phyloP scores from a whole-genome alignment of 2,329 filamentous ascomycete genomes.

The Pseudogymnoascus verrucosus region DNA sequence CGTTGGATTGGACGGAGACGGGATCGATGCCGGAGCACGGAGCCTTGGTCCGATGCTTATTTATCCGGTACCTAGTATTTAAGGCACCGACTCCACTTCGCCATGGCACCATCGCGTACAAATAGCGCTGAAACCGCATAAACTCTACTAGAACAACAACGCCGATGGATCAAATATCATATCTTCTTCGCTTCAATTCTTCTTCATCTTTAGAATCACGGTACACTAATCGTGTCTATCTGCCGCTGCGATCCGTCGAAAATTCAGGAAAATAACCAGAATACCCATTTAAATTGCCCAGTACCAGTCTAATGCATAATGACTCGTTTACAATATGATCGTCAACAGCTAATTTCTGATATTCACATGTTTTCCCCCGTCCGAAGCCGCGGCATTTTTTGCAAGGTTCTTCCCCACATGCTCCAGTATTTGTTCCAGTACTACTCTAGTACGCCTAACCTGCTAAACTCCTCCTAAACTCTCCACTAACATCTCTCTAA shows the following conservation, averaged over 20 bases:
- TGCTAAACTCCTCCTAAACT: neutral
- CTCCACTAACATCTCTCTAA: neutral
- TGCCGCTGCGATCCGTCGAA: neutral
- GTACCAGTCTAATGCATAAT: neutral
- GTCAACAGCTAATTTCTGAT: neutral
- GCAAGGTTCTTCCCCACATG: conserved; percentile 8
- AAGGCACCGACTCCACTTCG: neutral
- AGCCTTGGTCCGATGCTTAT: neutral
- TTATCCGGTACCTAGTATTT: neutral
- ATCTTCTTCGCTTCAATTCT: neutral
- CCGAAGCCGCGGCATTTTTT: conserved; percentile 1
- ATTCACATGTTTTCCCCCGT: conserved; percentile 1
- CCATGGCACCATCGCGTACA: neutral
- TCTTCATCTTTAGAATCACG: neutral
- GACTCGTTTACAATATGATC: neutral
- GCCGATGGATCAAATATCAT: neutral
- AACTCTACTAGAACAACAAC: neutral
- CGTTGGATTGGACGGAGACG: neutral
- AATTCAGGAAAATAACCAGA: neutral
- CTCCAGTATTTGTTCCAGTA: neutral
- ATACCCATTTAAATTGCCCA: neutral
- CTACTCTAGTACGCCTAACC: neutral
- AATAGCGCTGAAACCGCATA: neutral
- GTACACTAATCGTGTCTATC: neutral
- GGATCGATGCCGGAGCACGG: neutral